Evolutionary conservation across 768 basidiomycete genomes (phyloP).

Genomic region (Amanita pseudoporphyria): DNA sequence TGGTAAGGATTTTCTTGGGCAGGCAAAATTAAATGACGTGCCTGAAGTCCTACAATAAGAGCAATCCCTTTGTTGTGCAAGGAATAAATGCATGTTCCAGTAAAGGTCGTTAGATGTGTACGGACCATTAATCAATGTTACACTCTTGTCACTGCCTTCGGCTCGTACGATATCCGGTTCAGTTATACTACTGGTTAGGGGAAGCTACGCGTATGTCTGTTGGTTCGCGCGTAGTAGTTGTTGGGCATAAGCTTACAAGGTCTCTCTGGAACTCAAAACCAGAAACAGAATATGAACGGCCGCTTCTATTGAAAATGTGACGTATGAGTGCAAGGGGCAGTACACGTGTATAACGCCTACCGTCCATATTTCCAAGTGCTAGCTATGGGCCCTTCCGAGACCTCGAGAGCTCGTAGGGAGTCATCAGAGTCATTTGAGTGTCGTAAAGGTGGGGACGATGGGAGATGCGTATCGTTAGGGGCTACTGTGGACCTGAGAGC

Average conservation of each 20-base stretch:
- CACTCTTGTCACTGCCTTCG: slow-evolving; percentile 55
- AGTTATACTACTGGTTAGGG: slow-evolving; percentile 67
- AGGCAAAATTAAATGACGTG: slow-evolving; percentile 17
- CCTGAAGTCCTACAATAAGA: slow-evolving; percentile 75
- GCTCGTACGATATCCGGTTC: slow-evolving; percentile 46
- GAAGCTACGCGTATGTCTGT: slow-evolving; percentile 29
- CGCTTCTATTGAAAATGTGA: slow-evolving; percentile 13
- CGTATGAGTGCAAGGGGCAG: background rate
- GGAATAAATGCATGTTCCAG: background rate
- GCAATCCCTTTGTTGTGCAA: slow-evolving; percentile 51
- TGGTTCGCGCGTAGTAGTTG: background rate
- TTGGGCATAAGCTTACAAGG: slow-evolving; percentile 22
- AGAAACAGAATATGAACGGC: slow-evolving; percentile 58
- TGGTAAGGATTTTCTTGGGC: background rate
- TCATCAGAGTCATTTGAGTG: slow-evolving; percentile 55
- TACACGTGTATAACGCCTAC: slow-evolving; percentile 15
- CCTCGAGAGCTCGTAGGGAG: slow-evolving; percentile 71
- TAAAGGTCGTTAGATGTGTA: background rate
- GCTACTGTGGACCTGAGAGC: slow-evolving; percentile 31
- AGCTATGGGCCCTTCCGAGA: slow-evolving; percentile 49
- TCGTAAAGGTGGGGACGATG: slow-evolving; percentile 28
- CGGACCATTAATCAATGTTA: slow-evolving; percentile 68
- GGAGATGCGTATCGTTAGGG: slow-evolving; percentile 23
- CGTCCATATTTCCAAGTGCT: slow-evolving; percentile 24
- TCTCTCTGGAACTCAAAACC: slow-evolving; percentile 76